Base-by-base conservation (phyloP, 768 basidiomycete genomes). In the Lactarius hengduanensis region DNA sequence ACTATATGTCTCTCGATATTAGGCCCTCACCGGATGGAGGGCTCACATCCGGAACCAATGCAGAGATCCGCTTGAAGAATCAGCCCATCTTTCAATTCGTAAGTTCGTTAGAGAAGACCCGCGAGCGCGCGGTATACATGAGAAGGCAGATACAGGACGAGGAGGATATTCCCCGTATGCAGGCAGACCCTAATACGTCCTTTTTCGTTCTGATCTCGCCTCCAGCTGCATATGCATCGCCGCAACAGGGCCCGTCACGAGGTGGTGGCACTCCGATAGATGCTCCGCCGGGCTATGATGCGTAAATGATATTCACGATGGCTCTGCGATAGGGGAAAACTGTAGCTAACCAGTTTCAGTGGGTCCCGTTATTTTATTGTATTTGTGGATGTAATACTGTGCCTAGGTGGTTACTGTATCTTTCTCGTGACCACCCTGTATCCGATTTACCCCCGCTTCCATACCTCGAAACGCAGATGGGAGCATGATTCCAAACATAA, bases 81-180 rank as follows among this genome's bases (percentile, higher is more conserved):
- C 80, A 82, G 54, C 83, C 85, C 15, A 84, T 92, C 80, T 91
- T 91, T 72, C 80, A 86, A 73, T 94, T 94, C 71, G 85, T 88
- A 43, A 84, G 82, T 57, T 74, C 85, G 30, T 76, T 94, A 61
- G 90, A 91, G 77, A 92, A 92, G 80, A 84, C 89, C 40, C 83
- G 91, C 59, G 90, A 92, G 77, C 79, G 83, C 57, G 85, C 85
- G 18, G 84, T 91, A 59, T 90, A 87, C 71, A 91, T 91, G 90
- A 86, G 80, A 73, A 79, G 89, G 57, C 85, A 86, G 74, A 76
- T 78, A 57, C 72, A 71, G 16, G 84, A 86, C 57, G 84, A 86
- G 20, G 83, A 86, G 61, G 86, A 88, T 61, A 82, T 82, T 2
- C 77, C 86, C 41, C 88, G 89, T 90, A 72, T 69, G 88, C 84